phyloP scores from a whole-genome alignment of 2,329 filamentous ascomycete genomes.

The Coleophoma eucalyptorum region DNA sequence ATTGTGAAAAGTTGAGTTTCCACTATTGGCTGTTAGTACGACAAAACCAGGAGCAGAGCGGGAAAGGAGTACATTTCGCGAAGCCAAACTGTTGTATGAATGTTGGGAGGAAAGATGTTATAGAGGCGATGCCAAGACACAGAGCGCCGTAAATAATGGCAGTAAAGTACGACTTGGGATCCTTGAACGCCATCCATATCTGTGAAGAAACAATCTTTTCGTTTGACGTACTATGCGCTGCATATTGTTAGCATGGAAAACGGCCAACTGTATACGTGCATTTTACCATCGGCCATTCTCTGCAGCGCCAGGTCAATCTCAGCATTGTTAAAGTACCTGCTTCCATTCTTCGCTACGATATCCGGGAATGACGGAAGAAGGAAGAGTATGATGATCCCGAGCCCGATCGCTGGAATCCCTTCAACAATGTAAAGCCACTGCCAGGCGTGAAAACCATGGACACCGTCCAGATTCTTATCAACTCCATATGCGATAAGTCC shows the following conservation, averaged over 20 bases:
- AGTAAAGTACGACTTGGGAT: conserved; percentile 5
- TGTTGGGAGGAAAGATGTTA: conserved; percentile 4
- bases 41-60: neutral
- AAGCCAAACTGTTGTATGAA: conserved; percentile 5
- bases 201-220: conserved; percentile 7
- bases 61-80: neutral
- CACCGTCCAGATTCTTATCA: conserved; percentile 6
- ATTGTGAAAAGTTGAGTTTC: conserved; percentile 7
- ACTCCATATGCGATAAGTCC: conserved; percentile 16
- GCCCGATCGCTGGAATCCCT: conserved; percentile 7
- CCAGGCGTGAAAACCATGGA: conserved; percentile 8
- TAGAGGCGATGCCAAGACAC: conserved; percentile 1
- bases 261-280: neutral
- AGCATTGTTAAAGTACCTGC: conserved; percentile 4
- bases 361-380: conserved; percentile 5
- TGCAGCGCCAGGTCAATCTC: conserved; percentile 11
- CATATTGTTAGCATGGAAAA: neutral
- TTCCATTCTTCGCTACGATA: conserved; percentile 5
- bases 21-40: neutral
- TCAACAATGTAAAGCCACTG: conserved; percentile 17
- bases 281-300: conserved; percentile 11
- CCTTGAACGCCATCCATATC: conserved; percentile 3
- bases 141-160: conserved; percentile 1
- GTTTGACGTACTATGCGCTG: conserved; percentile 5
- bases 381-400: conserved; percentile 2